Conservation (phyloP, 768 basidiomycete genomes). For the Boletus coccyginus region DNA sequence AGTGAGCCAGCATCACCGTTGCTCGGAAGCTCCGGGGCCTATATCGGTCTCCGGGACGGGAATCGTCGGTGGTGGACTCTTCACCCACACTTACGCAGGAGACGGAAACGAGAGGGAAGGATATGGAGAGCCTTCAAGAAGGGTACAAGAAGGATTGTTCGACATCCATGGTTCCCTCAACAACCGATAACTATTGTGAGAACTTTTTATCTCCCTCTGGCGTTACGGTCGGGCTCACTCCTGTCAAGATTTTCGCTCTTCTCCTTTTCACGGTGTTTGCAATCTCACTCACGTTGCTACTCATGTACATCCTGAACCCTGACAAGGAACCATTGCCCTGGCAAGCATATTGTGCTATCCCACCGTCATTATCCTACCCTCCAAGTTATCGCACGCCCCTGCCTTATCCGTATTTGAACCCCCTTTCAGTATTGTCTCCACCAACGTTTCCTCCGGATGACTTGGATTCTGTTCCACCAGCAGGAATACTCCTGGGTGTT, state of each 20-base stretch:
- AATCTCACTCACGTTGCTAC: conserved; percentile 76
- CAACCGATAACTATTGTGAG: conserved; percentile 81
- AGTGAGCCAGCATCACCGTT: conserved; percentile 53
- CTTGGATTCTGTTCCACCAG: conserved; percentile 74
- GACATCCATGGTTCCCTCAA: conserved; percentile 75
- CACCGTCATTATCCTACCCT: conserved; percentile 44
- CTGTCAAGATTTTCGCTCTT: conserved; percentile 59
- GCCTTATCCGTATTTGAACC: conserved; percentile 38
- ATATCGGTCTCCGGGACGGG: conserved; percentile 44
- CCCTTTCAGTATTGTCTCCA: conserved; percentile 24
- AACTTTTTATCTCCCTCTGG: conserved; percentile 9
- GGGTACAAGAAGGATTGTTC: conserved; percentile 52
- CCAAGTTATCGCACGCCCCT: conserved; percentile 42
- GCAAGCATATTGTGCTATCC: conserved; percentile 87
- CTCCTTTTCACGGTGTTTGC: conserved; percentile 79
- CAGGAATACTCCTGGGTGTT: conserved; percentile 84
- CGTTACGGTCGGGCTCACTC: conserved; percentile 20
- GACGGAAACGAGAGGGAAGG: conserved; percentile 49
- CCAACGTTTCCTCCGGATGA: conserved; percentile 68
- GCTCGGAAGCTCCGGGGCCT: conserved; percentile 27
- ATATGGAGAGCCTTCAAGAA: conserved; percentile 52
- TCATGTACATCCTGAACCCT: conserved; percentile 92
- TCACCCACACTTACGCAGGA: conserved; percentile 40
- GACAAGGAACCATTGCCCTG: conserved; percentile 95
- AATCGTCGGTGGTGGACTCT: conserved; percentile 57